These are phyloP conservation scores for Phytophthora foliorum DNA, from an alignment of 352 stramenopile genomes.

Conservation along the genomic window DNA sequence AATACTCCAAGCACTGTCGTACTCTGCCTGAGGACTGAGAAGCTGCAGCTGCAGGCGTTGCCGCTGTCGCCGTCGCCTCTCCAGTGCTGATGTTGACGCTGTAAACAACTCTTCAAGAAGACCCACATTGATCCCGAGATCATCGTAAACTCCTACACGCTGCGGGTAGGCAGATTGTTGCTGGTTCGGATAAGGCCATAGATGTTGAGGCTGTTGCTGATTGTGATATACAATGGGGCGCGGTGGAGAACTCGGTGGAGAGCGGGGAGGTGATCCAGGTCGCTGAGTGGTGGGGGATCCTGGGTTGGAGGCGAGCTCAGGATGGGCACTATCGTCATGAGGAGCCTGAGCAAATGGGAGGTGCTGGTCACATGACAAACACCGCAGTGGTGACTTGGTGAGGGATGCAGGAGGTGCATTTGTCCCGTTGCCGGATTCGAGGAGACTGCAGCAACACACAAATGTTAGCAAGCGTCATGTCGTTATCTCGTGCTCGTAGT, in stretches of 20 bases:
- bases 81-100: conserved; percentile 35
- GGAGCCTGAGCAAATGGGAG: conserved; percentile 44
- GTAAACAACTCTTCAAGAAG: conserved; percentile 43
- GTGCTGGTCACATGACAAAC: conserved; percentile 69
- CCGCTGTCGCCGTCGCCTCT: conserved; percentile 37
- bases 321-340: conserved; percentile 4
- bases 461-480: not conserved
- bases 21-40: conserved; percentile 15
- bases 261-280: conserved; percentile 28
- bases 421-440: conserved; percentile 35
- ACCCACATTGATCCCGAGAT: conserved; percentile 33
- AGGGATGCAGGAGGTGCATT: conserved; percentile 40
- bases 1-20: conserved; percentile 23
- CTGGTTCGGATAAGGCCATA: conserved; percentile 14
- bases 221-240: conserved; percentile 30
- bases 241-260: conserved; percentile 23
- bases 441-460: conserved; percentile 27
- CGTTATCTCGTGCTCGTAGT: not conserved
- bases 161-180: conserved; percentile 9
- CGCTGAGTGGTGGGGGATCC: conserved; percentile 28
- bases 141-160: conserved; percentile 10
- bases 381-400: conserved; percentile 65
- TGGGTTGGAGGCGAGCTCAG: conserved; percentile 16
- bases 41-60: conserved; percentile 37
- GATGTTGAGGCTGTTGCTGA: conserved; percentile 22